Evolutionary conservation across 192 early-diverging fungal genomes (phyloP).

Genomic region (Phlyctochytrium arcticum): DNA sequence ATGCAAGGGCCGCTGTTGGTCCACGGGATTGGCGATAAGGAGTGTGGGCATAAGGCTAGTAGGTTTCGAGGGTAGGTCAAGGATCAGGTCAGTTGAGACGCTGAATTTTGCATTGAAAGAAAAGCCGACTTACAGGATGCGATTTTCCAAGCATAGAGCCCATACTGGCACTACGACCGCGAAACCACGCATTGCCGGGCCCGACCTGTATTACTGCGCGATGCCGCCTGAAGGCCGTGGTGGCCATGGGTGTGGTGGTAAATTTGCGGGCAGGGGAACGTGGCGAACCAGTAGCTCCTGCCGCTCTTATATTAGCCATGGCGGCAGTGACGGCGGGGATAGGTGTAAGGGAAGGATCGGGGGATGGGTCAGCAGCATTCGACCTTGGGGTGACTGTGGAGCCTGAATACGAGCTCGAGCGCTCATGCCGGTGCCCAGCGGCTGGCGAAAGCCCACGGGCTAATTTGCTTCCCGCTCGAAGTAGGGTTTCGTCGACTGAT

Average conservation of each 20-base stretch:
- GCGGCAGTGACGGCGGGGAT: background rate
- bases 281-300: too few relatives aligned
- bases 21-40: too few relatives aligned
- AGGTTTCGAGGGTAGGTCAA: too few relatives aligned
- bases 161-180: background rate
- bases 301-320: background rate
- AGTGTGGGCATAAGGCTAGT: too few relatives aligned
- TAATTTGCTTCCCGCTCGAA: background rate
- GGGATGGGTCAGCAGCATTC: background rate
- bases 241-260: background rate
- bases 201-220: background rate
- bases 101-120: too few relatives aligned
- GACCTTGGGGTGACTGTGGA: background rate
- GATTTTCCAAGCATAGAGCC: background rate
- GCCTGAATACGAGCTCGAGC: slow-evolving; percentile 19
- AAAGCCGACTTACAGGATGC: background rate
- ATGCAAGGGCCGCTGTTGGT: background rate
- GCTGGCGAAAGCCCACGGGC: background rate
- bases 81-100: too few relatives aligned
- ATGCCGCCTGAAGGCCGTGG: background rate
- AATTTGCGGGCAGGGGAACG: slow-evolving; percentile 3
- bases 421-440: slow-evolving; percentile 6
- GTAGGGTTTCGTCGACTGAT: slow-evolving; percentile 14
- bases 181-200: background rate
- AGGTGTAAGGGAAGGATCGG: background rate